phyloP scores from a whole-genome alignment of 78 protist genomes.

The Dictyostelium citrinum region DNA sequence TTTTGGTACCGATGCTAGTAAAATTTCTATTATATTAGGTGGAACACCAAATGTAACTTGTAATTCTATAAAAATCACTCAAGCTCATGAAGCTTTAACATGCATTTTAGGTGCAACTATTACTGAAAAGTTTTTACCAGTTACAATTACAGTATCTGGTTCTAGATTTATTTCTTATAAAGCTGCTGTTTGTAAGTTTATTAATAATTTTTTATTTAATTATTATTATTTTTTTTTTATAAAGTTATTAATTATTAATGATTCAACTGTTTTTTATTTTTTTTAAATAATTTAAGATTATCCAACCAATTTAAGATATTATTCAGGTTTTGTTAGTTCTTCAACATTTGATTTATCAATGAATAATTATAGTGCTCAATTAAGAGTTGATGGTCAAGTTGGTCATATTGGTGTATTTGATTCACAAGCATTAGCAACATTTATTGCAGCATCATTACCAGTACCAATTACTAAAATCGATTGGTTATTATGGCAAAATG shows the following conservation, averaged over 20 bases:
- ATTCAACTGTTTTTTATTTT: background rate
- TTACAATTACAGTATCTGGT: background rate
- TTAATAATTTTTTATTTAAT: background rate
- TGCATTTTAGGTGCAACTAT: background rate
- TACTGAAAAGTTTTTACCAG: conserved; percentile 11
- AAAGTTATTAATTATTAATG: background rate
- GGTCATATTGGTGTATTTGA: conserved; percentile 5
- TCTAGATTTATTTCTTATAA: background rate
- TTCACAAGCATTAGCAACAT: background rate
- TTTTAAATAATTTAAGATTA: background rate
- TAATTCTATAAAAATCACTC: background rate
- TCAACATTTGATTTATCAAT: background rate
- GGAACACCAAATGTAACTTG: background rate
- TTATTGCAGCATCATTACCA: conserved; percentile 3
- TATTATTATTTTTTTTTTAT: background rate
- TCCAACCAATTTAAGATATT: background rate
- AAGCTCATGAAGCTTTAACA: background rate
- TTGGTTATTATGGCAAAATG: conserved; percentile 18
- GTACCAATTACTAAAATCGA: background rate
- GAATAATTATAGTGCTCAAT: background rate
- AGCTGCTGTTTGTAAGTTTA: conserved; percentile 27
- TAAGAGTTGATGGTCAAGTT: conserved; percentile 32
- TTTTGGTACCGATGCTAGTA: background rate
- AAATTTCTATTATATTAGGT: background rate
- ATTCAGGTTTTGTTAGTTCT: conserved; percentile 20